Conservation (phyloP, 192 early-diverging fungal genomes). For the Coemansia sp. region DNA sequence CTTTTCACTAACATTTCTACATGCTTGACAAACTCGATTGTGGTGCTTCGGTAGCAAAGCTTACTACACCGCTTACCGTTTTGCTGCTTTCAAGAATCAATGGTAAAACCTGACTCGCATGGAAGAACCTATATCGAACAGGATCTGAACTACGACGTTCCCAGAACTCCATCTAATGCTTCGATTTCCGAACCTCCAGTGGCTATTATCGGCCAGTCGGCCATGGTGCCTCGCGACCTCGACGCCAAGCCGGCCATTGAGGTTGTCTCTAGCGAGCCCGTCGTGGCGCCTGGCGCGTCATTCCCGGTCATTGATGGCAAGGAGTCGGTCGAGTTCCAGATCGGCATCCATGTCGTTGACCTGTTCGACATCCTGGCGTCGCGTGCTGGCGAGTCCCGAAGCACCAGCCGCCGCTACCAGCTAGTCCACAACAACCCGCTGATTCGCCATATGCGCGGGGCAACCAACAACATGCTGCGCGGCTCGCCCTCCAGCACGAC, state of each 20-base stretch:
- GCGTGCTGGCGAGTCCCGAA: conserved; percentile 15
- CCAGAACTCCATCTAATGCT: background rate
- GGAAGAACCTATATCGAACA: conserved; percentile 53
- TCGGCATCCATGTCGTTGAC: conserved; percentile 74
- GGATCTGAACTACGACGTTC: conserved; percentile 27
- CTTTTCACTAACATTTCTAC: no score
- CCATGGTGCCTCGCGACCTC: background rate
- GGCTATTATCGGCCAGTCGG: background rate
- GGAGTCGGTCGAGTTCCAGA: conserved; percentile 68
- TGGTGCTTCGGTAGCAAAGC: background rate
- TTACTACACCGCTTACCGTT: background rate
- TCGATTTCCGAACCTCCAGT: background rate
- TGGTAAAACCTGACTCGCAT: conserved; percentile 44
- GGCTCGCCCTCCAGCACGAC: conserved; percentile 44
- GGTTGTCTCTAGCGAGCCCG: conserved; percentile 9
- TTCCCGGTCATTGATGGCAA: conserved; percentile 60
- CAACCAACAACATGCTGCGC: conserved; percentile 44
- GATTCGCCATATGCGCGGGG: conserved; percentile 43
- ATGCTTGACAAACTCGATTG: no score
- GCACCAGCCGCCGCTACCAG: conserved; percentile 35
- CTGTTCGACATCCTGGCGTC: conserved; percentile 71
- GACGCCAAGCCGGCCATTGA: background rate
- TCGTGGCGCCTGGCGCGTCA: conserved; percentile 10
- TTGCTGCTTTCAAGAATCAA: conserved; percentile 19
- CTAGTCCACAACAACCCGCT: conserved; percentile 48